Conservation (phyloP, 2,329 filamentous ascomycete genomes). For the Diaporthe helianthi region DNA sequence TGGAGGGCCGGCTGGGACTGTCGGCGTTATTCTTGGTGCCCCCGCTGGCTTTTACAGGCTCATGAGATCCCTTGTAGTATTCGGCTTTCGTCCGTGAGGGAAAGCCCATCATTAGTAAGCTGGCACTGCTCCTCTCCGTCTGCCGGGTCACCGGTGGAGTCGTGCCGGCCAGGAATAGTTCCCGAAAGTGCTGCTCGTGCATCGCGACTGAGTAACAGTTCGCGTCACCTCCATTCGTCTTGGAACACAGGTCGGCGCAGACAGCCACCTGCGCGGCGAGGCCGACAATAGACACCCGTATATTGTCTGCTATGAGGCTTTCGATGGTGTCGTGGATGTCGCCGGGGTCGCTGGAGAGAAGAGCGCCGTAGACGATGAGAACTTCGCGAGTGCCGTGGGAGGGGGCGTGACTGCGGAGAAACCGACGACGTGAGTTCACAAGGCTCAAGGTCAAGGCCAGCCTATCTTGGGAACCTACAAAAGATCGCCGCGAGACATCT, state of each 20-base stretch:
- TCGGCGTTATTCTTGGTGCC: background rate
- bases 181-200: constrained; percentile 85
- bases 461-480: constrained; percentile 62
- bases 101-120: constrained; percentile 96
- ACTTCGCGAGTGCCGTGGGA: constrained; percentile 93
- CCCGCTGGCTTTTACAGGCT: background rate
- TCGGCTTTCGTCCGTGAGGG: constrained; percentile 77
- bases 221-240: constrained; percentile 83
- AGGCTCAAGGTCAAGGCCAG: background rate
- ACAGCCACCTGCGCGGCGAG: constrained; percentile 92
- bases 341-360: constrained; percentile 89
- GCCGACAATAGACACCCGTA: constrained; percentile 88
- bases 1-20: background rate
- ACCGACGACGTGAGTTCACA: constrained; percentile 34
- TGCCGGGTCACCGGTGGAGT: constrained; percentile 86
- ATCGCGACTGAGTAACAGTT: constrained; percentile 83
- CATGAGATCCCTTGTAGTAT: background rate
- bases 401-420: constrained; percentile 74
- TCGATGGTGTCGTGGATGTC: constrained; percentile 93
- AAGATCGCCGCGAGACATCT: constrained; percentile 92
- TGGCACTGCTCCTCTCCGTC: constrained; percentile 62
- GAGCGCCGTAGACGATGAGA: constrained; percentile 87
- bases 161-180: constrained; percentile 87
- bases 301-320: constrained; percentile 78
- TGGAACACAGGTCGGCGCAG: constrained; percentile 85